Percentiles rank a stretch among this genome's conserved stretches.
These are phyloP conservation scores for Ceratopteris richardii DNA, from an alignment of 75 land plant genomes.

Conservation along the genomic window DNA sequence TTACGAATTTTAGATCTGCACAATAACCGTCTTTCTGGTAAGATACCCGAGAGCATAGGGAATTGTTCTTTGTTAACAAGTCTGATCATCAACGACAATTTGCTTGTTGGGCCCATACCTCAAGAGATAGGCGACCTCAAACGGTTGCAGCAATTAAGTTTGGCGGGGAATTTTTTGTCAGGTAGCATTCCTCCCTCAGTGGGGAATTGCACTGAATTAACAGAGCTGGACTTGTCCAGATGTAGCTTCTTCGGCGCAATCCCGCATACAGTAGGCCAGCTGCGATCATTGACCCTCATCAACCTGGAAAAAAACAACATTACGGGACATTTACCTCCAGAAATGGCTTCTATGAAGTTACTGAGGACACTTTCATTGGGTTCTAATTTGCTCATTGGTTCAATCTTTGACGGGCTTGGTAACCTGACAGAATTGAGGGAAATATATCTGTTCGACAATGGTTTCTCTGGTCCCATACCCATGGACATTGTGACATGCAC, in stretches of 20 bases:
- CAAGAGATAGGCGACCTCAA: conserved; percentile 47
- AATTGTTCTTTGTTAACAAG: conserved; percentile 33
- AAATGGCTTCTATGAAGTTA: conserved; percentile 19
- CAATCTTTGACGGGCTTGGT: conserved; percentile 61
- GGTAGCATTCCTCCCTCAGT: conserved; percentile 29
- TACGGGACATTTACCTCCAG: conserved; percentile 17
- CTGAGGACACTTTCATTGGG: conserved; percentile 50
- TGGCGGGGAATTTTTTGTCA: conserved; percentile 20
- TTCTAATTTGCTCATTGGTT: conserved; percentile 47
- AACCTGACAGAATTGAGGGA: conserved; percentile 31
- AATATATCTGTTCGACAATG: conserved; percentile 58
- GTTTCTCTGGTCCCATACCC: conserved; percentile 66
- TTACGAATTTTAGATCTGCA: conserved; percentile 50
- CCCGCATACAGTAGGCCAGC: conserved; percentile 9
- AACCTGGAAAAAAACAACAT: conserved; percentile 18
- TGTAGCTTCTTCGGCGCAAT: conserved; percentile 23
- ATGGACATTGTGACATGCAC: conserved; percentile 37
- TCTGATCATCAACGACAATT: conserved; percentile 34
- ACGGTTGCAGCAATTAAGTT: conserved; percentile 42
- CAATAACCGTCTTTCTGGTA: conserved; percentile 48
- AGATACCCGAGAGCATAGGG: conserved; percentile 36
- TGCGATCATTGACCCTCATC: conserved; percentile 7
- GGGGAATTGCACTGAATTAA: conserved; percentile 15
- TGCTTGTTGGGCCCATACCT: conserved; percentile 54
- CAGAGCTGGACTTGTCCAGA: conserved; percentile 14